These are phyloP conservation scores for Blumeria graminis DNA, from an alignment of 2,329 filamentous ascomycete genomes.

Conservation along the genomic window DNA sequence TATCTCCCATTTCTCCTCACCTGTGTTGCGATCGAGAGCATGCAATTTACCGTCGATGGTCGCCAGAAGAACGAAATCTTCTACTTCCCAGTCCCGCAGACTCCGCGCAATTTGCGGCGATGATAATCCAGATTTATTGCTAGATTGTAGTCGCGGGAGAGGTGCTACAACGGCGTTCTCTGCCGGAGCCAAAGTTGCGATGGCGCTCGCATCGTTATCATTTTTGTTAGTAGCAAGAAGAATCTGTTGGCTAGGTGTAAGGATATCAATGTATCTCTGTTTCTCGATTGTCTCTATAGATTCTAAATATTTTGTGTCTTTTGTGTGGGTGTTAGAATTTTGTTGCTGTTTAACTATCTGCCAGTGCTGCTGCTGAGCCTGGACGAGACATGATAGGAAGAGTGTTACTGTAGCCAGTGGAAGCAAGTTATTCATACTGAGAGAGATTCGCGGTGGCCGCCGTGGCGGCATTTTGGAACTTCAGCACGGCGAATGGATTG, in stretches of 20 bases:
- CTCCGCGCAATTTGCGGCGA: slow-evolving; percentile 85
- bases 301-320: not conserved
- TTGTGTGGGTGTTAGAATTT: slow-evolving; percentile 5
- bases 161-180: slow-evolving; percentile 91
- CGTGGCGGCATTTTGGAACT: slow-evolving; percentile 32
- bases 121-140: slow-evolving; percentile 36
- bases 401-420: slow-evolving; percentile 31
- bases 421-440: slow-evolving; percentile 15
- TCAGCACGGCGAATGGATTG: slow-evolving; percentile 10
- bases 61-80: slow-evolving; percentile 99
- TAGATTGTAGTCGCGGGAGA: slow-evolving; percentile 40
- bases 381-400: slow-evolving; percentile 32
- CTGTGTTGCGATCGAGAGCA: slow-evolving; percentile 70
- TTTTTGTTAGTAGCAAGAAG: slow-evolving; percentile 6
- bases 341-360: slow-evolving; percentile 10
- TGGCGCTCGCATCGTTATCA: slow-evolving; percentile 67
- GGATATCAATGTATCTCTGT: not conserved
- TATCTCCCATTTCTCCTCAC: slow-evolving; percentile 64
- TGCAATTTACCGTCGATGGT: slow-evolving; percentile 96
- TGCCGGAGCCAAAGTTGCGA: slow-evolving; percentile 94
- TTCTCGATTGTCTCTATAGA: not conserved
- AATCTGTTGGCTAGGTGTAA: not conserved
- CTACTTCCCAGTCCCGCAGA: slow-evolving; percentile 97
- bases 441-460: slow-evolving; percentile 24
- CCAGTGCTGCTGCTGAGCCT: slow-evolving; percentile 39